These are phyloP conservation scores for Priceomyces fermenticarens DNA, from an alignment of 805 yeast species.

Conservation along the genomic window DNA sequence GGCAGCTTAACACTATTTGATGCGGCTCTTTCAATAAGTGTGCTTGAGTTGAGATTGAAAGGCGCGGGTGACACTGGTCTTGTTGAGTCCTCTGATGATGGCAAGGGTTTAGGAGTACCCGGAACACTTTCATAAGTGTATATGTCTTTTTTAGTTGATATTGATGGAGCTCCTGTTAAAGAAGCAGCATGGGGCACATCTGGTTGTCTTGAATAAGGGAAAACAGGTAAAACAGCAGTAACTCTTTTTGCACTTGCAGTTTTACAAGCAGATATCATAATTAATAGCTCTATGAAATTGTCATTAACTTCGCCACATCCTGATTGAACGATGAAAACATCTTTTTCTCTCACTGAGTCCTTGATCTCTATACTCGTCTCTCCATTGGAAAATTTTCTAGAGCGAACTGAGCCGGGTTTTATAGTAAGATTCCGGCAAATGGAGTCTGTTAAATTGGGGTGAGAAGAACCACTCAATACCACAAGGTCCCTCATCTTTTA, in stretches of 20 bases:
- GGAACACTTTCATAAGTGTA: slow-evolving; percentile 53
- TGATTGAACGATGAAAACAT: slow-evolving; percentile 84
- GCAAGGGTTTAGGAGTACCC: slow-evolving; percentile 45
- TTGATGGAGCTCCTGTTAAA: slow-evolving; percentile 67
- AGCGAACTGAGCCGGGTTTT: slow-evolving; percentile 61
- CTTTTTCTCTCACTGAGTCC: slow-evolving; percentile 93
- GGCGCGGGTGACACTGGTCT: too few relatives aligned
- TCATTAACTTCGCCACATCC: slow-evolving; percentile 91
- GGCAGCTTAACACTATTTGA: slow-evolving; percentile 8
- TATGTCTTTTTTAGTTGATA: slow-evolving; percentile 28
- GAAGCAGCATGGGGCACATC: slow-evolving; percentile 75
- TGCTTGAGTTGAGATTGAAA: background rate
- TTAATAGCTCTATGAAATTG: slow-evolving; percentile 74
- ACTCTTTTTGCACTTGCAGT: slow-evolving; percentile 86
- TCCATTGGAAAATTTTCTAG: slow-evolving; percentile 77
- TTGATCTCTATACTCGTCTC: slow-evolving; percentile 85
- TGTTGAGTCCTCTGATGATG: slow-evolving; percentile 17
- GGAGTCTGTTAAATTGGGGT: slow-evolving; percentile 69
- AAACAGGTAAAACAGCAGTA: slow-evolving; percentile 87
- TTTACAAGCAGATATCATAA: slow-evolving; percentile 88
- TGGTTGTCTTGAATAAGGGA: slow-evolving; percentile 95
- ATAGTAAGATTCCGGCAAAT: slow-evolving; percentile 80
- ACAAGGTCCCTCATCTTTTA: slow-evolving; percentile 72
- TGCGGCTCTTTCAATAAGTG: slow-evolving; percentile 9
- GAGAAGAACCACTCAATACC: slow-evolving; percentile 88